Conservation (phyloP, 2,329 filamentous ascomycete genomes). For the Penicillium palitans region DNA sequence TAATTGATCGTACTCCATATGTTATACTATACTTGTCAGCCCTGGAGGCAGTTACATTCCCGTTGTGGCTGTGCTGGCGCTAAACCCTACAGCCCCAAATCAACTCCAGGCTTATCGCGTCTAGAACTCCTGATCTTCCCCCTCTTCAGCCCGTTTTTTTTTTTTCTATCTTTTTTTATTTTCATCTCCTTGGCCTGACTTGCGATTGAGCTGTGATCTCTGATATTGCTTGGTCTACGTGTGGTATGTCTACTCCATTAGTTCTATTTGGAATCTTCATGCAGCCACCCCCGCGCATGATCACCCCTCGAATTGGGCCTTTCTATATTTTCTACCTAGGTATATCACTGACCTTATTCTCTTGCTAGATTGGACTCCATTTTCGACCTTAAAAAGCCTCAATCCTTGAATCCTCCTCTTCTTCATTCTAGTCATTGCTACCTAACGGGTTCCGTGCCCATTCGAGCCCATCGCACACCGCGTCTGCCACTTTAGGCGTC, state of each 20-base stretch:
- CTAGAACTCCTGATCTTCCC: constrained; percentile 16
- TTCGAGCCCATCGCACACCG: constrained; percentile 14
- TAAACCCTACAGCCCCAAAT: constrained; percentile 19
- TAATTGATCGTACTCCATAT: neutral
- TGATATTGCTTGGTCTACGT: neutral
- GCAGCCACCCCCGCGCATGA: constrained; percentile 13
- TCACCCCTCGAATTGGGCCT: constrained; percentile 5
- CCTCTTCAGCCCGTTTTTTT: neutral
- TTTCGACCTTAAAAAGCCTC: neutral
- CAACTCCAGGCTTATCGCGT: constrained; percentile 19
- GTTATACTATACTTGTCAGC: neutral
- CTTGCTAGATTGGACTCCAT: neutral
- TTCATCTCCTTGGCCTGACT: neutral
- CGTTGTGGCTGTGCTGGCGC: constrained; percentile 24
- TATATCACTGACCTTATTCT: constrained; percentile 3
- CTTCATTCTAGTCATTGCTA: constrained; percentile 9
- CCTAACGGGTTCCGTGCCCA: constrained; percentile 19
- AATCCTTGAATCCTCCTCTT: neutral
- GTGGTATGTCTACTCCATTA: neutral
- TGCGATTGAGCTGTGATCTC: neutral
- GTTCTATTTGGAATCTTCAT: neutral
- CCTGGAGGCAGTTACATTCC: constrained; percentile 6
- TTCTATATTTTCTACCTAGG: constrained; percentile 1
- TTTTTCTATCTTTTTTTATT: neutral
- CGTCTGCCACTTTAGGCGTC: constrained; percentile 9